Base-by-base conservation (phyloP, 1,284 basidiomycete species). In the Ceratobasidium sp. region DNA sequence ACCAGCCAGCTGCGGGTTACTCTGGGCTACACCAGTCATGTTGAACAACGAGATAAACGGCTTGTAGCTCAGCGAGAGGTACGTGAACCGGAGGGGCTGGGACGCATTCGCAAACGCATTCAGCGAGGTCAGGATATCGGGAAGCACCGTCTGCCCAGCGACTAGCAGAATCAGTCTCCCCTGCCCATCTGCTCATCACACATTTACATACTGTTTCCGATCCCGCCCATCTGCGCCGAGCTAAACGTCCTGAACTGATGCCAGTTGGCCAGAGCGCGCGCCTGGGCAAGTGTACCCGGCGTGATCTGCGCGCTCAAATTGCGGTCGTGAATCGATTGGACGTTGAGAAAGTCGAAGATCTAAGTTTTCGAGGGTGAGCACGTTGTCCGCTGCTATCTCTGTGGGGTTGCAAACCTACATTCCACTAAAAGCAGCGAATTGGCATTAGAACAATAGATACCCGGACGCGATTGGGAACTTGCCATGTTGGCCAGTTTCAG, bases 21-120 rank as follows among this genome's bases (percentile, higher is more conserved):
- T 77, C 29, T 80, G 74, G 0, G 82, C 81, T 13, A 83, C 80
- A 72, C 90, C 89, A 19, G 91, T 89, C 83, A 93, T 88, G 81
- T 91, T 88, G 88, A 94, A 91, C 80, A 95, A 86, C 16, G 92
- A 93, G 79, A 95, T 90, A 87, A 95, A 93, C 19, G 94, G 91
- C 82, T 95, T 94, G 85, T 95, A 95, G 77, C 92, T 92, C 27
- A 90, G 90, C 81, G 79, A 82, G 79, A 93, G 86, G 77, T 94
- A 83, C 80, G 90, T 85, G 82, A 95, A 86, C 79, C 93, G 90
- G 74, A 95, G 88, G 49, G 91, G 89, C 82, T 92, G 89, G 73
- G 87, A 88, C 79, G 90, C 88, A 85, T 91, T 94, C 62, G 90
- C 86, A 79, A 96, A 89, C 78, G 88, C 88, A 79, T 91, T 86